Base-by-base conservation (phyloP, 306 rosid species). In the Styphnolobium japonicum region DNA sequence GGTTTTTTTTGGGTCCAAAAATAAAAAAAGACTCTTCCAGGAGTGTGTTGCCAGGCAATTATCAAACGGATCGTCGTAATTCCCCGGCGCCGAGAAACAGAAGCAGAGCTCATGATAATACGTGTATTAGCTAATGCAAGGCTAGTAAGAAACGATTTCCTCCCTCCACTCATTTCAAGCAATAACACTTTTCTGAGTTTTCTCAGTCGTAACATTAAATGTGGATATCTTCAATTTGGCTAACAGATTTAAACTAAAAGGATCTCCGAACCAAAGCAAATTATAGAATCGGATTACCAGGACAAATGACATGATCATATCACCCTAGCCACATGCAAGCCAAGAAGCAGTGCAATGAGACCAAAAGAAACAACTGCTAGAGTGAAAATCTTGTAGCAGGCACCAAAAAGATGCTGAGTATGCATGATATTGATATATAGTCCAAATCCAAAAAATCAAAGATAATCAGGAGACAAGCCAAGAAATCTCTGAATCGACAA, bases 401-500 rank as follows among this genome's bases (percentile, higher is more conserved):
- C 34, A n/a, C 18, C 29, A 31, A 25, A 80, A 62, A 11, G 1
- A 16, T 16, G 39, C 22, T 39, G 25, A 48, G 7, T 12, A 49
- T 67, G 73, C 58, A 67, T 22, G 49, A 27, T 19, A 62, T 22
- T 22, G 49, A 27, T 19, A 62, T 22, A 31, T 34, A 10, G 18
- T 46, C n/a, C n/a, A n/a, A n/a, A n/a, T n/a, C n/a, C 15, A 51
- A 73, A 19, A 16, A 22, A 83, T 53, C 15, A 72, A 46, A 62
- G 49, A 45, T 16, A 46, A 73, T 48, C 27, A 15, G 27, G 3
- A 79, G 48, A 48, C 62, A 65, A 65, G 15, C 27, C 39, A 61
- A 77, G 69, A 63, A 72, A 56, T 12, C 45, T 27, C 27, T 34
- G 73, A 68, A 63, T 70, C 82, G 33, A 64, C 65, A 19, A 23